These are phyloP conservation scores for Mallotus japonicus DNA, from an alignment of 441 rosid species.

Conservation along the genomic window DNA sequence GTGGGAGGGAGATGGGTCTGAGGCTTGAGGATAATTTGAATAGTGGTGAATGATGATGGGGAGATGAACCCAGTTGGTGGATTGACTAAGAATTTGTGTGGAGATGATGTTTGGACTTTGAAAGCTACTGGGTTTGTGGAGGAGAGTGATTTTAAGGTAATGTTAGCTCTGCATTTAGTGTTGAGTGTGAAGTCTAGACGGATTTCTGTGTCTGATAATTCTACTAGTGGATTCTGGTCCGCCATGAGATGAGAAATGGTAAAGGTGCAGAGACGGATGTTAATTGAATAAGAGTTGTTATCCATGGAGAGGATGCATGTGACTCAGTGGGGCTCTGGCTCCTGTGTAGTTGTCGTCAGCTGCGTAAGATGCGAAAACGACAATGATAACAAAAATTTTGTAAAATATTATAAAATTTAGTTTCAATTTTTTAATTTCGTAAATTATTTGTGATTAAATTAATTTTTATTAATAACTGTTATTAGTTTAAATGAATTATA, in stretches of 20 bases:
- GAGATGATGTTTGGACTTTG: slow-evolving; percentile 64
- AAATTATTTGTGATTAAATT: too few species aligned
- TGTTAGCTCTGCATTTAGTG: slow-evolving; percentile 47
- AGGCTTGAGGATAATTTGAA: slow-evolving; percentile 57
- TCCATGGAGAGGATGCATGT: not conserved
- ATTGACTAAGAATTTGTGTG: slow-evolving; percentile 54
- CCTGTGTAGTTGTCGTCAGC: not conserved
- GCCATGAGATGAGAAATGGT: slow-evolving; percentile 24
- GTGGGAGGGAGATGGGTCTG: slow-evolving; percentile 44
- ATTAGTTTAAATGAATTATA: too few species aligned
- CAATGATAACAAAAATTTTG: not conserved
- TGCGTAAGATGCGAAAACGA: not conserved
- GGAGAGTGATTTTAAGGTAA: slow-evolving; percentile 44
- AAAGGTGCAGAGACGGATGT: not conserved
- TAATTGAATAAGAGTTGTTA: not conserved
- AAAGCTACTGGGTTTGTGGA: slow-evolving; percentile 40
- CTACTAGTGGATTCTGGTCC: slow-evolving; percentile 28
- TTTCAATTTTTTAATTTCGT: too few species aligned
- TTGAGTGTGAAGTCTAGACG: slow-evolving; percentile 42
- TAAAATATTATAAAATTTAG: too few species aligned
- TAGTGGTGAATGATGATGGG: slow-evolving; percentile 38
- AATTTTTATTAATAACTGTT: too few species aligned
- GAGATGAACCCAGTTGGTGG: slow-evolving; percentile 50
- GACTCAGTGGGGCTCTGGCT: not conserved
- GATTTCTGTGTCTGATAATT: slow-evolving; percentile 42